Conservation (phyloP, 371 early-diverging fungal species). For the Chytridiales sp. region DNA sequence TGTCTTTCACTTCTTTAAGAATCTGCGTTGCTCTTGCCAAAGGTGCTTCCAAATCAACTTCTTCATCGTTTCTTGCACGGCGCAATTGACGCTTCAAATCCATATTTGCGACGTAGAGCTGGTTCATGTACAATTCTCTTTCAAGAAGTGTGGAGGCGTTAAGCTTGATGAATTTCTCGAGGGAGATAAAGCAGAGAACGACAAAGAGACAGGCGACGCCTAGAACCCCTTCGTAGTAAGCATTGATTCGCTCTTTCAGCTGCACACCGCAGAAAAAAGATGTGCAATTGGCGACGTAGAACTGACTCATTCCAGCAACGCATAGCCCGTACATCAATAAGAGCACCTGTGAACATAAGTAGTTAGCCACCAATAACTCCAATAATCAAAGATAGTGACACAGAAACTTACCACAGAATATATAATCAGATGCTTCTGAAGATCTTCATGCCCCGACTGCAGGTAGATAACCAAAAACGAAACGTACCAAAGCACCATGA, state of each 20-base stretch:
- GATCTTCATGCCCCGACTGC: constrained; percentile 39
- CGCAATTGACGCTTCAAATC: constrained; percentile 46
- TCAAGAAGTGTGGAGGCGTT: constrained; percentile 46
- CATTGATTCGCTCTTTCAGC: constrained; percentile 19
- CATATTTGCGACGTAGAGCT: constrained; percentile 43
- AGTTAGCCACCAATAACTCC: background rate
- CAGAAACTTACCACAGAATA: constrained; percentile 28
- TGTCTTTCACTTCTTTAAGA: constrained; percentile 39
- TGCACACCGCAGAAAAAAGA: constrained; percentile 31
- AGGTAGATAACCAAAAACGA: constrained; percentile 43
- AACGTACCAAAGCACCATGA: constrained; percentile 46
- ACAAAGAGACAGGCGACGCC: constrained; percentile 26
- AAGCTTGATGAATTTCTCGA: constrained; percentile 42
- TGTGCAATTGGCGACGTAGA: constrained; percentile 32
- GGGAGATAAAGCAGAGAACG: constrained; percentile 24
- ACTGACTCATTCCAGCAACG: constrained; percentile 26
- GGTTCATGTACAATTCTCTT: constrained; percentile 40
- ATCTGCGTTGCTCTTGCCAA: constrained; percentile 43
- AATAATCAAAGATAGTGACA: background rate
- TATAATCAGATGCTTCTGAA: constrained; percentile 32
- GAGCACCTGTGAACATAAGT: background rate
- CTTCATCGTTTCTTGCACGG: constrained; percentile 27
- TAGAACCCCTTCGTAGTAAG: constrained; percentile 32
- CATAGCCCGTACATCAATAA: constrained; percentile 18
- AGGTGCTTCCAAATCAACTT: constrained; percentile 49